These are phyloP conservation scores for Elongisporangium anandrum DNA, from an alignment of 352 stramenopile genomes.

Conservation along the genomic window DNA sequence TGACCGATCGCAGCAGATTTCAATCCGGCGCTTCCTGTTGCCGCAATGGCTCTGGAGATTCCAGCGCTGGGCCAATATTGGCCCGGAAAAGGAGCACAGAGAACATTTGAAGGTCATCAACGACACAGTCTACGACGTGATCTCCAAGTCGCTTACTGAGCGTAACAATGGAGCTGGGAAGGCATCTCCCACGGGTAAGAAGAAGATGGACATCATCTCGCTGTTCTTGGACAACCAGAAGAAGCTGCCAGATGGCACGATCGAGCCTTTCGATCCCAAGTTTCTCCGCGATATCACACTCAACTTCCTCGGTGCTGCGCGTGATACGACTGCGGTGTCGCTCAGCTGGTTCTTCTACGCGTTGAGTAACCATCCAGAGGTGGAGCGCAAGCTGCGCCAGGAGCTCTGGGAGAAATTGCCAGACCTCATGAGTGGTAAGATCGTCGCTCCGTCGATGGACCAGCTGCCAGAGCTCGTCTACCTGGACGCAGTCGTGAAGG, in stretches of 20 bases:
- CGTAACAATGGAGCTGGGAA: constrained; percentile 5
- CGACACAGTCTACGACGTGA: constrained; percentile 23
- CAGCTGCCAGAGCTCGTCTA: constrained; percentile 46
- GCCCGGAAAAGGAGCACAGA: constrained; percentile 23
- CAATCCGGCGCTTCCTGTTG: constrained; percentile 32
- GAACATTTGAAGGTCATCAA: constrained; percentile 32
- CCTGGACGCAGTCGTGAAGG: constrained; percentile 53
- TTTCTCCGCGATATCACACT: constrained; percentile 67
- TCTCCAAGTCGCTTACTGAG: constrained; percentile 23
- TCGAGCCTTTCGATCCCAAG: constrained; percentile 19
- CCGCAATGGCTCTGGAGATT: constrained; percentile 46
- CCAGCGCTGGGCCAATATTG: constrained; percentile 30
- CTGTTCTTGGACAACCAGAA: constrained; percentile 45
- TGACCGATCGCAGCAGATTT: constrained; percentile 25
- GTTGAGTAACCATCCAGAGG: constrained; percentile 58
- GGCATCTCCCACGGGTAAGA: constrained; percentile 13
- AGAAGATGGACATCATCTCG: constrained; percentile 40
- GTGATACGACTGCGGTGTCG: constrained; percentile 65
- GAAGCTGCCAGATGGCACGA: constrained; percentile 11
- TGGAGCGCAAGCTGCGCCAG: constrained; percentile 30
- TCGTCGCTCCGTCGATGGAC: constrained; percentile 30
- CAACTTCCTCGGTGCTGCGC: constrained; percentile 72
- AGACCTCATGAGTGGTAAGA: constrained; percentile 10
- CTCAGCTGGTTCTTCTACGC: constrained; percentile 77
- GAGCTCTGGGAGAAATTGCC: constrained; percentile 38